Conservation (phyloP, 352 stramenopile species). For the Phytophthora sansomeana region DNA sequence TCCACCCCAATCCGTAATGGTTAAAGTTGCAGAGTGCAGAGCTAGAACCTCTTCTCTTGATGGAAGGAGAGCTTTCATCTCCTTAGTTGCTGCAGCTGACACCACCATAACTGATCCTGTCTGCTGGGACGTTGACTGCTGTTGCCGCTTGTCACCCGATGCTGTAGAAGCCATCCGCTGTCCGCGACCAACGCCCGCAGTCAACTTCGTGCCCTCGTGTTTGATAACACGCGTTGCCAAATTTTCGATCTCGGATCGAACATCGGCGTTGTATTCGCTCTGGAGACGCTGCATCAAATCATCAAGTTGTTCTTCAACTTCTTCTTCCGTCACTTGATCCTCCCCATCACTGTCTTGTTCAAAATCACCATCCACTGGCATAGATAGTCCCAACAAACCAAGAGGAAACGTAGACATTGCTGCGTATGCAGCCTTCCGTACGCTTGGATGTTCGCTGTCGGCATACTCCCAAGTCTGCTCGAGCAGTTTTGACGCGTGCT, state of each 20-base stretch:
- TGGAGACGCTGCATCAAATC: constrained; percentile 49
- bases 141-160: constrained; percentile 22
- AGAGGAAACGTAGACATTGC: constrained; percentile 60
- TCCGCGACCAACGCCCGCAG: constrained; percentile 44
- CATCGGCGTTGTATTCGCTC: constrained; percentile 40
- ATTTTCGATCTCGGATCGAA: constrained; percentile 50
- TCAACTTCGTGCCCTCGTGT: constrained; percentile 47
- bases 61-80: constrained; percentile 58
- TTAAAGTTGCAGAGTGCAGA: constrained; percentile 15
- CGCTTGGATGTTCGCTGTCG: constrained; percentile 37
- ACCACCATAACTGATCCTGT: constrained; percentile 29
- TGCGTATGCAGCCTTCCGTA: constrained; percentile 53
- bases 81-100: constrained; percentile 66
- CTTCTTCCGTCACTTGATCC: constrained; percentile 47
- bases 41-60: constrained; percentile 34
- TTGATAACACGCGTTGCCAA: constrained; percentile 52
- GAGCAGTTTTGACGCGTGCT: constrained; percentile 54
- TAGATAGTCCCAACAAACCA: constrained; percentile 47
- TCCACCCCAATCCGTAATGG: constrained; percentile 37
- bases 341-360: constrained; percentile 31
- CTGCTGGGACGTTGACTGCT: constrained; percentile 14
- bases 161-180: constrained; percentile 45
- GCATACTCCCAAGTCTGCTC: constrained; percentile 60
- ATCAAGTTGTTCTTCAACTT: constrained; percentile 59
- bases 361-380: constrained; percentile 13